Percentiles rank a stretch among this genome's conserved stretches.
phyloP scores from a whole-genome alignment of 116 monocot species.

The Dioscorea cayenensis region DNA sequence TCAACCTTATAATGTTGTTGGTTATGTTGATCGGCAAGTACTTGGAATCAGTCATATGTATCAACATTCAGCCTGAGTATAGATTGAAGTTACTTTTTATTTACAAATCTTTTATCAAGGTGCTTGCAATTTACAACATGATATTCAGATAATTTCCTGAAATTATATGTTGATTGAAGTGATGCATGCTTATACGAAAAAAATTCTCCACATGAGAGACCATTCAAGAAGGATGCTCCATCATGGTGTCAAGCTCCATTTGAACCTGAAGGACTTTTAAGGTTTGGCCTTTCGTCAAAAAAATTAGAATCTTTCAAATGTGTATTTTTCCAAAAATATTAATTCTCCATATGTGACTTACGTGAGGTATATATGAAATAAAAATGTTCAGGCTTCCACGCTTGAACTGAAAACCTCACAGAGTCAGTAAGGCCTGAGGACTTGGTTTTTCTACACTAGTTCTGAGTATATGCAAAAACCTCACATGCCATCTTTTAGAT shows the following conservation, averaged over 20 bases:
- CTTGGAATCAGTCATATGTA: constrained; percentile 88
- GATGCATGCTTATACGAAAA: constrained; percentile 68
- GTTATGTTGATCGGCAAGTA: constrained; percentile 64
- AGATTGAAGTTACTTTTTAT: constrained; percentile 55
- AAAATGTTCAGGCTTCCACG: no score
- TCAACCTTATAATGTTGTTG: constrained; percentile 86
- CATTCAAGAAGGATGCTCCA: constrained; percentile 66
- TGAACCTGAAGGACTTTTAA: constrained; percentile 92
- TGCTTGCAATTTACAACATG: not conserved
- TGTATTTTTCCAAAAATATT: no score
- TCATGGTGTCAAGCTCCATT: constrained; percentile 84
- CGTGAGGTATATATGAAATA: no score
- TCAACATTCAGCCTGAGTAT: constrained; percentile 65
- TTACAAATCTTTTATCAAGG: constrained; percentile 3
- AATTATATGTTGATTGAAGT: constrained; percentile 12
- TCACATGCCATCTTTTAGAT: no score
- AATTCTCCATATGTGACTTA: no score
- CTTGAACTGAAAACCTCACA: no score
- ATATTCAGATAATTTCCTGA: not conserved
- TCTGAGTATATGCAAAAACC: no score
- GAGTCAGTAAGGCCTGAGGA: no score
- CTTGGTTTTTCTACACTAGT: no score
- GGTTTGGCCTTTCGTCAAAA: constrained; percentile 24
- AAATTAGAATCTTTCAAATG: not conserved
- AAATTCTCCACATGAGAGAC: constrained; percentile 62